phyloP scores from a whole-genome alignment of 2,329 filamentous ascomycete species.

The Hypoxylon sp. region DNA sequence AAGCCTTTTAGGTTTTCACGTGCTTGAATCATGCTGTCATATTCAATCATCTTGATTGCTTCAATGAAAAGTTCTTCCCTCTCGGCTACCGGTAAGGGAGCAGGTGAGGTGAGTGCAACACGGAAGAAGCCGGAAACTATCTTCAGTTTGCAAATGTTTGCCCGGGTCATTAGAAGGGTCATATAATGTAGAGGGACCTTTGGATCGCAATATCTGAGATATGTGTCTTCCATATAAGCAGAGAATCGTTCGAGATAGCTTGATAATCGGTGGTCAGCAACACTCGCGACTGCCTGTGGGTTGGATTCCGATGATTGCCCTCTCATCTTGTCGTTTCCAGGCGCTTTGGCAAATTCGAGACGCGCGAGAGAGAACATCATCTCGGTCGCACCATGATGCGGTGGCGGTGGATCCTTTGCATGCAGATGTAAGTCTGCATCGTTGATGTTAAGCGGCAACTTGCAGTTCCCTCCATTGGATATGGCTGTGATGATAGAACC shows the following conservation, averaged over 20 bases:
- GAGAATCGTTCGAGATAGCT: constrained; percentile 69
- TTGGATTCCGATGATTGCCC: constrained; percentile 51
- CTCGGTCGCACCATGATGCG: constrained; percentile 68
- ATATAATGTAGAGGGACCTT: constrained; percentile 73
- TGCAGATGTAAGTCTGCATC: constrained; percentile 71
- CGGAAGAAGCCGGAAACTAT: constrained; percentile 68
- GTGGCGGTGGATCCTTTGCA: constrained; percentile 67
- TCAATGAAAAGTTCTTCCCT: constrained; percentile 68
- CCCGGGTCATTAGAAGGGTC: constrained; percentile 70
- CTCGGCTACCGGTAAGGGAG: constrained; percentile 61
- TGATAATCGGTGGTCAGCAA: constrained; percentile 65
- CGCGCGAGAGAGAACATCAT: constrained; percentile 72
- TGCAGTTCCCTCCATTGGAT: constrained; percentile 68
- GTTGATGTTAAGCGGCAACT: constrained; percentile 72
- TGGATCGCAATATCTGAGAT: constrained; percentile 69
- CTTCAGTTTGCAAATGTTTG: constrained; percentile 70
- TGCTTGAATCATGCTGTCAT: constrained; percentile 69
- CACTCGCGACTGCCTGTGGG: constrained; percentile 62
- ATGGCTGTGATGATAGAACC: constrained; percentile 71
- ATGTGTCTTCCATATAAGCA: constrained; percentile 69
- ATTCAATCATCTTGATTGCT: constrained; percentile 71
- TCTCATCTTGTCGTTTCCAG: constrained; percentile 63
- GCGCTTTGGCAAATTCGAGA: constrained; percentile 70
- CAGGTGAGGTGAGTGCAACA: constrained; percentile 59
- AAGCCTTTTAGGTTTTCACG: constrained; percentile 67